These are phyloP conservation scores for Neodidymelliopsis sp. DNA, from an alignment of 2,329 filamentous ascomycete genomes.

Conservation along the genomic window DNA sequence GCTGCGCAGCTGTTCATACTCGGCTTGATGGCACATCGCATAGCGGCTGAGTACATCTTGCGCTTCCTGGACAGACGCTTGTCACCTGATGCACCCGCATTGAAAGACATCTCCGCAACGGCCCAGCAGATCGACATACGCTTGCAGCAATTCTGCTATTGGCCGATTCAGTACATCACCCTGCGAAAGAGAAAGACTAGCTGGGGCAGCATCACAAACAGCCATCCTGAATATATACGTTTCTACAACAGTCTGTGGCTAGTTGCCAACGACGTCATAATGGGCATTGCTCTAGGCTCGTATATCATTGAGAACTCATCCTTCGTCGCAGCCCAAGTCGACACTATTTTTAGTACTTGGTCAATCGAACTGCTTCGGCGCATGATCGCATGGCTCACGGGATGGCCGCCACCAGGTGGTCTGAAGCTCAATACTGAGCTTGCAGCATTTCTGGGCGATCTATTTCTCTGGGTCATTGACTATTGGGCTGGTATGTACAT, in stretches of 20 bases:
- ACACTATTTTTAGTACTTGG: slow-evolving; percentile 77
- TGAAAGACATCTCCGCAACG: slow-evolving; percentile 96
- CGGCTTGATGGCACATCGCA: slow-evolving; percentile 78
- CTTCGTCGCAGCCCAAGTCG: slow-evolving; percentile 83
- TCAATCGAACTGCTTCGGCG: slow-evolving; percentile 86
- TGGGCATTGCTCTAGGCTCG: slow-evolving; percentile 93
- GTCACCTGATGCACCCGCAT: slow-evolving; percentile 74
- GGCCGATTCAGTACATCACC: slow-evolving; percentile 95
- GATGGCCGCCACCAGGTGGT: slow-evolving; percentile 78
- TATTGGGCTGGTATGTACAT: slow-evolving; percentile 82
- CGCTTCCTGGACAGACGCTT: slow-evolving; percentile 84
- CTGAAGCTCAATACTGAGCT: slow-evolving; percentile 95
- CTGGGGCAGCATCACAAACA: slow-evolving; percentile 95
- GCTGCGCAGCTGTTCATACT: slow-evolving; percentile 76
- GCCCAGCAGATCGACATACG: slow-evolving; percentile 98
- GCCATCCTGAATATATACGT: slow-evolving; percentile 95
- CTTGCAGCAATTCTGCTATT: slow-evolving; percentile 97
- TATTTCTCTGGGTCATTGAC: slow-evolving; percentile 98
- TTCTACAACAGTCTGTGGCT: slow-evolving; percentile 99
- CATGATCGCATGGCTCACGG: slow-evolving; percentile 95
- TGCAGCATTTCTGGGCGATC: slow-evolving; percentile 89
- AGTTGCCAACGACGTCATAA: slow-evolving; percentile 97
- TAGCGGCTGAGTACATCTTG: slow-evolving; percentile 81
- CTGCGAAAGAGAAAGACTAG: slow-evolving; percentile 87
- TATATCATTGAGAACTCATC: slow-evolving; percentile 96